Conservation (phyloP, 2,329 filamentous ascomycete species). For the Phoma sp. region DNA sequence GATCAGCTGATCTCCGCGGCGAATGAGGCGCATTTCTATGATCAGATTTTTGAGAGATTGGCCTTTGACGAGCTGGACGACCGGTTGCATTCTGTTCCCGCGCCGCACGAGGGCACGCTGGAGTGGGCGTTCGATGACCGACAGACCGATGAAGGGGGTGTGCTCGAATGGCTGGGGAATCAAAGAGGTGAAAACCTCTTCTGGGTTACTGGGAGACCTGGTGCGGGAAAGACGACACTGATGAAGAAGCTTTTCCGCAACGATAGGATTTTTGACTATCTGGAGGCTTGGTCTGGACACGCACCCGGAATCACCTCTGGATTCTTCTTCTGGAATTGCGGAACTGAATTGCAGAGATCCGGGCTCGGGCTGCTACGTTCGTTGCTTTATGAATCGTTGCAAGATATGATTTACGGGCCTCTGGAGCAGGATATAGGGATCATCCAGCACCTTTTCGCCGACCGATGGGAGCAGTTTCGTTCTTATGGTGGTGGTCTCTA, state of each 20-base stretch:
- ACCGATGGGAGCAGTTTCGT: slow-evolving; percentile 39
- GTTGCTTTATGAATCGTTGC: slow-evolving; percentile 39
- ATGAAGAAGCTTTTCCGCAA: slow-evolving; percentile 49
- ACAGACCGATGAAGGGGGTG: slow-evolving; percentile 21
- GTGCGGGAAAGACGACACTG: slow-evolving; percentile 57
- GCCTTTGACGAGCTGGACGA: slow-evolving; percentile 35
- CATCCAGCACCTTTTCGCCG: slow-evolving; percentile 33
- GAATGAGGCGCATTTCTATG: slow-evolving; percentile 31
- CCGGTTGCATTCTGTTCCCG: slow-evolving; percentile 29
- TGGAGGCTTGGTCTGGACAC: slow-evolving; percentile 40
- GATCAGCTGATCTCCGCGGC: slow-evolving; percentile 28
- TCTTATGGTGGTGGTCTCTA: slow-evolving; percentile 37
- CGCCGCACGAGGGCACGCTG: slow-evolving; percentile 29
- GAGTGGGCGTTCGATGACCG: slow-evolving; percentile 33
- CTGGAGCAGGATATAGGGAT: slow-evolving; percentile 33
- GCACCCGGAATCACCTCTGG: slow-evolving; percentile 43
- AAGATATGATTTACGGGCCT: slow-evolving; percentile 42
- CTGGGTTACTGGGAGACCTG: slow-evolving; percentile 49
- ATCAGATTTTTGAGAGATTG: slow-evolving; percentile 30
- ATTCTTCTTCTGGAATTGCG: slow-evolving; percentile 56
- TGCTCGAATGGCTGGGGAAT: slow-evolving; percentile 39
- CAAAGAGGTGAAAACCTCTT: slow-evolving; percentile 36
- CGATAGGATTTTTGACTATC: slow-evolving; percentile 28
- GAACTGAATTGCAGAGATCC: slow-evolving; percentile 38
- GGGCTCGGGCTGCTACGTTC: slow-evolving; percentile 31